Conservation (phyloP, 2,329 filamentous ascomycete genomes). For the Colletotrichum magnum region DNA sequence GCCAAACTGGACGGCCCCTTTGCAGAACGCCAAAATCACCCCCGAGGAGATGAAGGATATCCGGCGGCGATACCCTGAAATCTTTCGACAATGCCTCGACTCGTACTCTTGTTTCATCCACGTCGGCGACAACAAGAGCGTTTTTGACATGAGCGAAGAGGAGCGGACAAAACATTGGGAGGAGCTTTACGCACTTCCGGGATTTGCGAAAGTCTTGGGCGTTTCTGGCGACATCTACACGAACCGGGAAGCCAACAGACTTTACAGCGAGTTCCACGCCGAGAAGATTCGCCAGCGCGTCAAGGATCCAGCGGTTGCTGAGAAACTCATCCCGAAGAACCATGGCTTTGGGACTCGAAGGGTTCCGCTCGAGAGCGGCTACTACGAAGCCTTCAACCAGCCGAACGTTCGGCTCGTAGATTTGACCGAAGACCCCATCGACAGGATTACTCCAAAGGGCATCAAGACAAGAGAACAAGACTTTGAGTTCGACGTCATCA, state of each 20-base stretch:
- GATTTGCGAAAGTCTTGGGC: slow-evolving; percentile 55
- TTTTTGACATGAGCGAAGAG: slow-evolving; percentile 41
- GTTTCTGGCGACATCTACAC: slow-evolving; percentile 52
- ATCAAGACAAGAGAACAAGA: slow-evolving; percentile 61
- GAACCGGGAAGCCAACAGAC: slow-evolving; percentile 48
- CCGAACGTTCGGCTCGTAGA: slow-evolving; percentile 72
- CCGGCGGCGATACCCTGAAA: slow-evolving; percentile 46
- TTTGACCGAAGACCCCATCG: slow-evolving; percentile 67
- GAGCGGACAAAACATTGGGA: slow-evolving; percentile 59
- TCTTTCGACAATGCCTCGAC: slow-evolving; percentile 46
- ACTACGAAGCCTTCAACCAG: slow-evolving; percentile 70
- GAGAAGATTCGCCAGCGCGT: slow-evolving; percentile 63
- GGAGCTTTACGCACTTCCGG: slow-evolving; percentile 52
- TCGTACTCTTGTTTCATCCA: slow-evolving; percentile 50
- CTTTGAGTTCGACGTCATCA: slow-evolving; percentile 57
- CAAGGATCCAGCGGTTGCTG: slow-evolving; percentile 63
- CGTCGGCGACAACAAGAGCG: slow-evolving; percentile 49
- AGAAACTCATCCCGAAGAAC: slow-evolving; percentile 67
- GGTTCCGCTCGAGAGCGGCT: slow-evolving; percentile 72
- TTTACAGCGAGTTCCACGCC: slow-evolving; percentile 50
- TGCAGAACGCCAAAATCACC: slow-evolving; percentile 52
- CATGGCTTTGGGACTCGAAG: slow-evolving; percentile 50
- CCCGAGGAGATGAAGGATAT: slow-evolving; percentile 58
- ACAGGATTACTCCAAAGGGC: slow-evolving; percentile 58
- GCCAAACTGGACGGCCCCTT: slow-evolving; percentile 55